Conservation (phyloP, 2,329 filamentous ascomycete species). For the Ustulina deusta region DNA sequence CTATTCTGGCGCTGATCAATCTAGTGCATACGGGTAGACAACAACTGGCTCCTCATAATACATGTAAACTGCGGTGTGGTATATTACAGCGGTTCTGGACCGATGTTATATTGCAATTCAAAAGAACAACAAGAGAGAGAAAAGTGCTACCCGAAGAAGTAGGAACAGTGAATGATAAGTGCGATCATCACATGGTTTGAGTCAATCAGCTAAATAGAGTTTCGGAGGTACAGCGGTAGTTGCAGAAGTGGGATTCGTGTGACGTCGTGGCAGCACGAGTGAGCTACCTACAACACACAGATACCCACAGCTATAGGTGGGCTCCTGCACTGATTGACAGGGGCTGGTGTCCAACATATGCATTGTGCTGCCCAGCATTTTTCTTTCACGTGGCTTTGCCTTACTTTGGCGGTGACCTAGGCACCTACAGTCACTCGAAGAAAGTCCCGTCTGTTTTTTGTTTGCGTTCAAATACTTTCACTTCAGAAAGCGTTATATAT, state of each 20-base stretch:
- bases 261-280: slow-evolving; percentile 27
- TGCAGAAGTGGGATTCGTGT: slow-evolving; percentile 7
- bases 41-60: neutral
- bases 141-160: neutral
- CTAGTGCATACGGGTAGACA: neutral
- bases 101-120: neutral
- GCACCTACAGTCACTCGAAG: too few relatives aligned
- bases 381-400: neutral
- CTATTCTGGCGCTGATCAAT: neutral
- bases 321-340: slow-evolving; percentile 8
- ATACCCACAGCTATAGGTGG: neutral
- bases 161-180: neutral
- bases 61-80: neutral
- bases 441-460: too few relatives aligned
- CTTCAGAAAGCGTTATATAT: too few relatives aligned
- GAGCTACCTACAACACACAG: neutral
- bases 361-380: neutral
- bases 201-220: neutral
- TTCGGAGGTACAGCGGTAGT: too few relatives aligned
- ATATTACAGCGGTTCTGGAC: neutral
- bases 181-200: slow-evolving; percentile 1
- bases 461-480: too few relatives aligned
- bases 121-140: neutral
- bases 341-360: neutral
- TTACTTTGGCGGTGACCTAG: neutral